A percentile compares a stretch with the other conserved stretches of the same genome.
Evolutionary conservation across 176 grass and related monocot species (phyloP).

Genomic region (Cenchrus purpureus): DNA sequence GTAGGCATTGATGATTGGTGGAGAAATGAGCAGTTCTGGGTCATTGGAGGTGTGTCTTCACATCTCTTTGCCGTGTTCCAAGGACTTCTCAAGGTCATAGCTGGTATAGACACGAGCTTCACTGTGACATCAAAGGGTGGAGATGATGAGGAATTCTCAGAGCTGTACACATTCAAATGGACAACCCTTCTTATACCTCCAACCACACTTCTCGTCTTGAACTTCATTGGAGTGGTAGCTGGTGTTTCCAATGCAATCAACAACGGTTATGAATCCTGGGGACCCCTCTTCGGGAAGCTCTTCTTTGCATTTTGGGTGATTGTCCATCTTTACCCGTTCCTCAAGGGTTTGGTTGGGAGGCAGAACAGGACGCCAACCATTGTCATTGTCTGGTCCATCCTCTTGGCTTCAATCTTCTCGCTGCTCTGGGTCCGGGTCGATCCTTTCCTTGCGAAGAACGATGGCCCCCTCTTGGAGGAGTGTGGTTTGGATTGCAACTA

Average conservation of each 20-base stretch:
- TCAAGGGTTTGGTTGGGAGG: slow-evolving; percentile 74
- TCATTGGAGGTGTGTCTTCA: slow-evolving; percentile 71
- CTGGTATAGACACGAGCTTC: slow-evolving; percentile 71
- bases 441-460: slow-evolving; percentile 59
- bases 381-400: slow-evolving; percentile 79
- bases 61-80: slow-evolving; percentile 79
- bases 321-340: slow-evolving; percentile 78
- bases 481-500: slow-evolving; percentile 59
- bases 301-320: slow-evolving; percentile 86
- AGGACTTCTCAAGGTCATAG: slow-evolving; percentile 73
- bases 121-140: slow-evolving; percentile 74
- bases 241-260: slow-evolving; percentile 74
- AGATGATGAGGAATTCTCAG: slow-evolving; percentile 68
- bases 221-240: slow-evolving; percentile 70
- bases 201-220: slow-evolving; percentile 64
- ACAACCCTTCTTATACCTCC: slow-evolving; percentile 73
- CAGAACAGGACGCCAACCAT: slow-evolving; percentile 77
- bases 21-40: slow-evolving; percentile 85
- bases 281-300: slow-evolving; percentile 70
- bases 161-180: slow-evolving; percentile 78
- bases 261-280: slow-evolving; percentile 80
- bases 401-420: slow-evolving; percentile 72
- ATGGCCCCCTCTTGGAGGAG: slow-evolving; percentile 52
- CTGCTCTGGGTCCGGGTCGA: slow-evolving; percentile 69
- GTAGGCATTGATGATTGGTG: slow-evolving; percentile 73